Evolutionary conservation across 2,329 filamentous ascomycete species (phyloP).

Genomic region (Epichloe uncinata): DNA sequence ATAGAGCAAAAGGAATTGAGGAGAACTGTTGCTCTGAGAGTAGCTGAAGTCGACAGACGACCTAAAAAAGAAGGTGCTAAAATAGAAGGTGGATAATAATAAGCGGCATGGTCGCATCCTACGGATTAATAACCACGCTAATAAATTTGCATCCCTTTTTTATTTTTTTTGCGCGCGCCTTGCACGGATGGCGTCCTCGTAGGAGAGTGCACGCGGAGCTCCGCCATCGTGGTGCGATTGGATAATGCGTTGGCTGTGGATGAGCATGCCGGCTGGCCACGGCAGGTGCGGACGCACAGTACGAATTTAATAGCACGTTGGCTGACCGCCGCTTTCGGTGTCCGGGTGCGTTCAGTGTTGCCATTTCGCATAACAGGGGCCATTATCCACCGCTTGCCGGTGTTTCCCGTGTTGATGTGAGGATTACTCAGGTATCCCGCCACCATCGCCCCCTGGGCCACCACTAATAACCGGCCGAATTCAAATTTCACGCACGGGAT

Average conservation of each 20-base stretch:
- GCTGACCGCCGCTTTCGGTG: neutral
- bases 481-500: too few species aligned
- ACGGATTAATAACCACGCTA: neutral
- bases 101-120: neutral
- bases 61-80: too few species aligned
- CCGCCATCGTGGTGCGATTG: neutral
- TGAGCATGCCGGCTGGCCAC: neutral
- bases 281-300: neutral
- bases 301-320: neutral
- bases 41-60: too few species aligned
- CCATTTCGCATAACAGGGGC: neutral
- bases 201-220: too few species aligned
- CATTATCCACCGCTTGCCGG: neutral
- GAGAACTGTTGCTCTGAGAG: too few species aligned
- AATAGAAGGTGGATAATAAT: too few species aligned
- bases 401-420: neutral
- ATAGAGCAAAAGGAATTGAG: neutral
- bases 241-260: too few species aligned
- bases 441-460: too few species aligned
- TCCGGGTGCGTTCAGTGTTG: neutral
- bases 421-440: too few species aligned
- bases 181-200: neutral
- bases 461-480: too few species aligned
- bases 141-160: neutral
- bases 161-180: neutral